Base-by-base conservation (phyloP, 345 rosid genomes). In the Lepidium sativum region DNA sequence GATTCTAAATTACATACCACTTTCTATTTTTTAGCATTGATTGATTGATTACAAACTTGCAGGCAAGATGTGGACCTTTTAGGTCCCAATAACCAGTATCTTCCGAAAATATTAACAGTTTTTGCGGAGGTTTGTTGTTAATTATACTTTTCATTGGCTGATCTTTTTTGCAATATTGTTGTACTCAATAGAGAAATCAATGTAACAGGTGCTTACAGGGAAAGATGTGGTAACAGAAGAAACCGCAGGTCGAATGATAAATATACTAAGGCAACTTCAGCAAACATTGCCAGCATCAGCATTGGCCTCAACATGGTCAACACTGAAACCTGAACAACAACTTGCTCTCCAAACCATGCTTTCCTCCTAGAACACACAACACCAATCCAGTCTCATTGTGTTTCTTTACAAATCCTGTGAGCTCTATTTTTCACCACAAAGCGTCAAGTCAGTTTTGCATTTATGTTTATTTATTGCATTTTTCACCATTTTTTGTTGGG, bases 291-390 rank as follows among this genome's bases (percentile, higher is more conserved):
- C 99, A 21, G 94, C 96, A 3, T 72, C 88, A n/a, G 83, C 94
- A 16, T 76, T 91, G 81, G 96, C 96, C 39, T 85, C 94, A 12
- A 88, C 97, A 29, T 85, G 89, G 96, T 85, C 97, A 47, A 67
- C 91, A 45, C 72, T 95, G 81, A 91, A 86, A 70, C 99, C 99
- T 2, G 96, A 95, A 71, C 99, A 95, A 51, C 97, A 88, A 79
- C 81, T 88, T 40, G 91, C 95, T 1, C 77, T 95, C 74, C 99
- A 95, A 70, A 75, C 99, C 56, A 85, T 91, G 80, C 99, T 95
- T 73, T 84, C 96, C 5, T 82, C 89, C 4, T 88, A 78, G 31
- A 74, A 20, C 5, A n/a, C n/a, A 15, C 69, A 48, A 25, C 13
- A 29, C 41, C 54, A 50, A 15, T 40, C 53, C 15, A 11, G 49